Conservation (phyloP, 495 filamentous ascomycete species). For the Astrocystis sublimbata region DNA sequence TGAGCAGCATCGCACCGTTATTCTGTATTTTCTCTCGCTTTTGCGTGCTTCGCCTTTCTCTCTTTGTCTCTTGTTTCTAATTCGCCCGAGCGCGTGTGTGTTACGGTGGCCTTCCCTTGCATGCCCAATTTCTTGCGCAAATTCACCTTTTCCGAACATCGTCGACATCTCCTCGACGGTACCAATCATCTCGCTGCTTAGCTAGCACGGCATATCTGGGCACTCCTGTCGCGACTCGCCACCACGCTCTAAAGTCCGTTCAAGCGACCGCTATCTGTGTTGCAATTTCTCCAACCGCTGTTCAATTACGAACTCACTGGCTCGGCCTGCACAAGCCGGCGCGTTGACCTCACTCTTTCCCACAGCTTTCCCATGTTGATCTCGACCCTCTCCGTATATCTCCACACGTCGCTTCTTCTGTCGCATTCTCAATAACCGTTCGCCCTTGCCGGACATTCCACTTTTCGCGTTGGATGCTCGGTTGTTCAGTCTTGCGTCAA, state of each 20-base stretch:
- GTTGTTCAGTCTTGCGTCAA: slow-evolving; percentile 19
- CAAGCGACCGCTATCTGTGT: background rate
- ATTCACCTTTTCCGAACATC: background rate
- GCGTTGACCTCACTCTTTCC: background rate
- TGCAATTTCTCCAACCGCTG: background rate
- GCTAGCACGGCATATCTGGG: slow-evolving; percentile 11
- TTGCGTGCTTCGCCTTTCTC: slow-evolving; percentile 1
- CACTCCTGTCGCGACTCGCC: slow-evolving; percentile 9
- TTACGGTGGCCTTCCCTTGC: slow-evolving; percentile 1
- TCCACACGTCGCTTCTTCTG: slow-evolving; percentile 2
- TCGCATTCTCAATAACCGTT: slow-evolving; percentile 22
- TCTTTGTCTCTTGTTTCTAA: too few relatives aligned
- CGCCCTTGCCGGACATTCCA: slow-evolving; percentile 21
- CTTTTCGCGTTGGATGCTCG: slow-evolving; percentile 25
- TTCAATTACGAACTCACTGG: background rate
- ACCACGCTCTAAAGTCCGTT: background rate
- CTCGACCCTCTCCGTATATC: slow-evolving; percentile 1
- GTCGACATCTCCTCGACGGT: slow-evolving; percentile 3
- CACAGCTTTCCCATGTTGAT: slow-evolving; percentile 14
- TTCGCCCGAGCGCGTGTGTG: background rate
- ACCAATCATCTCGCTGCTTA: slow-evolving; percentile 13
- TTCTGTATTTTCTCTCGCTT: too few relatives aligned
- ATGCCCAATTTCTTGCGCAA: slow-evolving; percentile 3
- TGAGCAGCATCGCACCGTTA: background rate
- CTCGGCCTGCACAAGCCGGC: background rate